phyloP scores from a whole-genome alignment of 495 filamentous ascomycete species.

The Halenospora varia region DNA sequence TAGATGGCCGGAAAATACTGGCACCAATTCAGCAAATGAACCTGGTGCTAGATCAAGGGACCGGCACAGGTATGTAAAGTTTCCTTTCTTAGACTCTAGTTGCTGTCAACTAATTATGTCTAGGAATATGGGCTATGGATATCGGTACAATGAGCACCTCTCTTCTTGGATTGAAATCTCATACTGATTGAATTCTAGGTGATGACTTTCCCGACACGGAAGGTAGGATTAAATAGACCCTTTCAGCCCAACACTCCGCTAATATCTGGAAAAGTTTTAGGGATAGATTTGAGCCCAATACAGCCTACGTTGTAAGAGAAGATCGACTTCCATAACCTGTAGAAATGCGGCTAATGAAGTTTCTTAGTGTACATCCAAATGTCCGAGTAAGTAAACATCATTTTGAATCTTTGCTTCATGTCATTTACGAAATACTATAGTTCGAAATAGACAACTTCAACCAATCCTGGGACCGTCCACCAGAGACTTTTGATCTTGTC shows the following conservation, averaged over 20 bases:
- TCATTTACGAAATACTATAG: conserved; percentile 21
- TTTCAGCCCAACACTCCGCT: too few relatives aligned
- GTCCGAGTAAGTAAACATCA: conserved; percentile 21
- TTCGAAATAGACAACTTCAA: conserved; percentile 66
- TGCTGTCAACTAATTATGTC: too few relatives aligned
- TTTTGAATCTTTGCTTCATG: background rate
- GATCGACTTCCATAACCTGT: background rate
- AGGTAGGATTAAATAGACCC: background rate
- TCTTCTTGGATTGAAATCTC: background rate
- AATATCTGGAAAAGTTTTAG: conserved; percentile 59
- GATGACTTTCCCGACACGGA: conserved; percentile 50
- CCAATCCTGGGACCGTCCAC: conserved; percentile 3
- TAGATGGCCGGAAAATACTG: conserved; percentile 52
- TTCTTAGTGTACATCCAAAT: conserved; percentile 54
- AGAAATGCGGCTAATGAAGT: conserved; percentile 16
- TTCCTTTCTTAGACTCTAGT: too few relatives aligned
- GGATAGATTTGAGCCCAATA: conserved; percentile 57
- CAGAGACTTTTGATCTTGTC: conserved; percentile 55
- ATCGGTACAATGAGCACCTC: background rate
- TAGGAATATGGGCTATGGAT: conserved; percentile 65
- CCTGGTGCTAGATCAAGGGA: conserved; percentile 64
- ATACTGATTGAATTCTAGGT: conserved; percentile 26
- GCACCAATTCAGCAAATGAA: conserved; percentile 46
- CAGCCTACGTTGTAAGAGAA: conserved; percentile 24
- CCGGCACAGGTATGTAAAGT: conserved; percentile 37